Conservation (phyloP, 1,139 yeast species). For the Lodderomyces metapsilosis region DNA sequence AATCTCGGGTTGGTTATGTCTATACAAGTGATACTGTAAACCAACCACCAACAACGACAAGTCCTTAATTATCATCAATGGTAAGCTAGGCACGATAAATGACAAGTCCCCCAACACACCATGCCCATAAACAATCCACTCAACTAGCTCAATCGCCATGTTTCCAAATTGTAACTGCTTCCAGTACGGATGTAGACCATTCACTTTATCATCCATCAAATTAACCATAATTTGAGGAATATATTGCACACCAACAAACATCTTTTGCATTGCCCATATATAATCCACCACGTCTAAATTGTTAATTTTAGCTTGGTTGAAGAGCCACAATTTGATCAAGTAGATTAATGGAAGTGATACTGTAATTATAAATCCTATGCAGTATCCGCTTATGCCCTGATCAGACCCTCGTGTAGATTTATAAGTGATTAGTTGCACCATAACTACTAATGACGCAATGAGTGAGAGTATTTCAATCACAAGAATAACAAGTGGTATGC, state of each 20-base stretch:
- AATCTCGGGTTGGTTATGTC: constrained; percentile 5
- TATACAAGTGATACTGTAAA: constrained; percentile 15
- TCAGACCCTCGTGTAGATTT: constrained; percentile 19
- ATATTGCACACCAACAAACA: constrained; percentile 15
- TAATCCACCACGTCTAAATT: constrained; percentile 28
- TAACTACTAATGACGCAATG: constrained; percentile 6
- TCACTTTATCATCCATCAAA: constrained; percentile 20
- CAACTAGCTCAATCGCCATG: constrained; percentile 1
- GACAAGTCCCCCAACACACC: constrained; percentile 25
- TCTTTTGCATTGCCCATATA: constrained; percentile 26
- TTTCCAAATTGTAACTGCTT: constrained; percentile 1
- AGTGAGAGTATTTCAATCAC: constrained; percentile 20
- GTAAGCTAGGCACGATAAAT: constrained; percentile 25
- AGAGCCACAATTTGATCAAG: constrained; percentile 9
- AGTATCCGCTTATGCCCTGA: constrained; percentile 19
- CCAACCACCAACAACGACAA: constrained; percentile 10
- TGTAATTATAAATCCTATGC: background rate
- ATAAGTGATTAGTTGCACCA: constrained; percentile 15
- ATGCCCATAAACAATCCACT: background rate
- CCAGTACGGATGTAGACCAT: constrained; percentile 19
- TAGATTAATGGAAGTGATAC: constrained; percentile 10
- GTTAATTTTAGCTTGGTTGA: constrained; percentile 11
- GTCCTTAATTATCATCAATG: constrained; percentile 11
- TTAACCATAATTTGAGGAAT: constrained; percentile 32
- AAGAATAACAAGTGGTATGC: constrained; percentile 12